These are phyloP conservation scores for Starmerella bacillaris DNA, from an alignment of 805 yeast genomes.

Conservation along the genomic window DNA sequence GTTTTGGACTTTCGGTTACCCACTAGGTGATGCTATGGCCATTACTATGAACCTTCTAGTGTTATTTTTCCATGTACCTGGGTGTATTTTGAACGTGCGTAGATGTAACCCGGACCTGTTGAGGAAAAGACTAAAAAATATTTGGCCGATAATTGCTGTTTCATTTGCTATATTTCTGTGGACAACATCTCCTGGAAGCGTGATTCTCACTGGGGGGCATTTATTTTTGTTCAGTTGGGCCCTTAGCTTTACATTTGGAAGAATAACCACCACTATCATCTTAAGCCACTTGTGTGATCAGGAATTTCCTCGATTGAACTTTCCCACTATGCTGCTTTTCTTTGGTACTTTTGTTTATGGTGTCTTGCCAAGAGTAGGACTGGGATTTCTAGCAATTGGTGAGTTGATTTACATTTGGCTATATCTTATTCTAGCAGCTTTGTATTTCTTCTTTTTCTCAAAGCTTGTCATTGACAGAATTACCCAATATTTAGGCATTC, in stretches of 20 bases:
- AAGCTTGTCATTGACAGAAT: conserved; percentile 60
- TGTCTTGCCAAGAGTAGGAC: conserved; percentile 37
- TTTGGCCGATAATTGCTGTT: conserved; percentile 50
- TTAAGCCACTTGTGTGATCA: conserved; percentile 73
- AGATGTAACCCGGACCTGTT: too few species aligned
- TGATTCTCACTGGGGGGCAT: conserved; percentile 26
- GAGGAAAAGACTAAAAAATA: too few species aligned
- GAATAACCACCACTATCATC: conserved; percentile 44
- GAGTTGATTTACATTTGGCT: conserved; percentile 31
- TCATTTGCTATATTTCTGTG: conserved; percentile 33
- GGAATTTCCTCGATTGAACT: conserved; percentile 53
- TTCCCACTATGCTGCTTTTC: conserved; percentile 37
- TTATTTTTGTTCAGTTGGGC: conserved; percentile 61
- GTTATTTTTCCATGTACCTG: conserved; percentile 43
- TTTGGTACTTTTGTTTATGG: conserved; percentile 24
- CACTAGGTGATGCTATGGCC: conserved; percentile 18
- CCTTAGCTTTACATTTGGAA: conserved; percentile 71
- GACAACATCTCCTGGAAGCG: conserved; percentile 32
- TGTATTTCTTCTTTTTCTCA: conserved; percentile 47
- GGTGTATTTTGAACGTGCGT: conserved; percentile 37
- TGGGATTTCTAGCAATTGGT: conserved; percentile 9
- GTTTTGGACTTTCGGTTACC: conserved; percentile 6
- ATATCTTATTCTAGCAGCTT: conserved; percentile 52
- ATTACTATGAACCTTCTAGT: conserved; percentile 18
- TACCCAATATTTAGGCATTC: conserved; percentile 66